Evolutionary conservation across 2,329 filamentous ascomycete genomes (phyloP), one percentile per base, ranked within the genome.

Genomic region (Stenocarpella maydis): DNA sequence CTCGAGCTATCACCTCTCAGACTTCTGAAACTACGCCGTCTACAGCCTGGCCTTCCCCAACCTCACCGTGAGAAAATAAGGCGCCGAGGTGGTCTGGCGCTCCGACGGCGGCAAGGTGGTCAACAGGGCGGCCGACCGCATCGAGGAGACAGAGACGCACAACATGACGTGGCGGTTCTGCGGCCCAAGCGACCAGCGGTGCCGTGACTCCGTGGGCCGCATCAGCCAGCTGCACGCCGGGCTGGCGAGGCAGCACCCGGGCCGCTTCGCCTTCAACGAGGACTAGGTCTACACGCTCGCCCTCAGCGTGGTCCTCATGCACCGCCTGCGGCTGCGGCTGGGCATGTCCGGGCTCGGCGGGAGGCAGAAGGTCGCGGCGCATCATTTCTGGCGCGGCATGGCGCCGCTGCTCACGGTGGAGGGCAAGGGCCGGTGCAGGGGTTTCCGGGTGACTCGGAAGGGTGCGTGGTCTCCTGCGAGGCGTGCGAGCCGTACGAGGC

Each of bases 101-200:
- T n/a, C 55, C 3, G 39, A 60, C 55, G 55, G 55, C 55, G 55
- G 55, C 9, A 60, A 60, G 19, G 55, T 60, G 24, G 55, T 60
- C 17, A n/a, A 60, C 55, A 60, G 45, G 55, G 55, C 55, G 4
- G 55, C 55, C 0, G 54, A 45, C 54, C 37, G 54, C 8, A 45
- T 60, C 37, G 54, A 60, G 39, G 43, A 60, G 54, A 60, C 54
- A 4, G 54, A 60, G 39, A 45, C 8, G 10, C 43, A 60, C 24
- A 60, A 60, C 55, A 60, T 60, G 55, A 60, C 55, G 17, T 60
- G 55, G 39, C 45, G 55, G 55, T 60, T 45, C 24, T 60, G 45
- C 55, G 39, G 39, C 9, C 55, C 55, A 6, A 43, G 37, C 24
- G 55, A 60, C 39, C 24, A 10, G 17, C 55, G 55, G 24, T 60